Evolutionary conservation across 192 early-diverging fungal genomes (phyloP), one percentile per base, ranked within the genome.

Genomic region (Entomortierella chlamydospora): DNA sequence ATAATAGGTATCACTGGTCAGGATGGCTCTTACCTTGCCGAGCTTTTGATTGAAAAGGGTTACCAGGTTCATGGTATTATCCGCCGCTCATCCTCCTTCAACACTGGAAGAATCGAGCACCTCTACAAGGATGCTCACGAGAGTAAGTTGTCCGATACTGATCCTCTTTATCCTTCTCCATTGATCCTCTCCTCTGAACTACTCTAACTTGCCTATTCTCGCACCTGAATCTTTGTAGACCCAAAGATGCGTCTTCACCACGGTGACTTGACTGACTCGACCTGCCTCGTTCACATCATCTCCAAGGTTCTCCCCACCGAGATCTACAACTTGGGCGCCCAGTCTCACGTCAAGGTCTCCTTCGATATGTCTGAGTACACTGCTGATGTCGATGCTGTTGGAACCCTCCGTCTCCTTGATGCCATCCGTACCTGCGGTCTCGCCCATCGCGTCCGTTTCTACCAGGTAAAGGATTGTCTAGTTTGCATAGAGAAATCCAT

Each of bases 1-100:
- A 47, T 20, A 12, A 50, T 61, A 91, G 92, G 92, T 82, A 90
- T 94, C 78, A 94, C 92, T 61, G 92, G 92, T 63, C 92, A 94
- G 77, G 92, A 94, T 82, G 92, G 92, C 51, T 92, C 90, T 43
- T 94, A 94, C 73, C 83, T 94, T 18, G 84, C 90, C 7, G 92
- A 94, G 70, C 86, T 94, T 50, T 81, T 94, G 42, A 81, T 94
- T 51, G 70, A 68, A 37, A 94, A 92, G 85, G 92, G 91, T 74
- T 94, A 94, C 73, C 87, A 84, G 57, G 92, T 94, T 45, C 92
- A 94, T 61, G 92, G 92, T 51, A 91, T 94, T 72, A 92, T 94
- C 54, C 90, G 92, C 59, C 87, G 92, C 49, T 94, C 92, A 8
- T 94, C 92, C 25, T 94, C 92, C n/a, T 94, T 94, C 86, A 94